These are phyloP conservation scores for Monilinia vaccinii-corymbosi DNA, from an alignment of 2,329 filamentous ascomycete genomes.

Conservation along the genomic window DNA sequence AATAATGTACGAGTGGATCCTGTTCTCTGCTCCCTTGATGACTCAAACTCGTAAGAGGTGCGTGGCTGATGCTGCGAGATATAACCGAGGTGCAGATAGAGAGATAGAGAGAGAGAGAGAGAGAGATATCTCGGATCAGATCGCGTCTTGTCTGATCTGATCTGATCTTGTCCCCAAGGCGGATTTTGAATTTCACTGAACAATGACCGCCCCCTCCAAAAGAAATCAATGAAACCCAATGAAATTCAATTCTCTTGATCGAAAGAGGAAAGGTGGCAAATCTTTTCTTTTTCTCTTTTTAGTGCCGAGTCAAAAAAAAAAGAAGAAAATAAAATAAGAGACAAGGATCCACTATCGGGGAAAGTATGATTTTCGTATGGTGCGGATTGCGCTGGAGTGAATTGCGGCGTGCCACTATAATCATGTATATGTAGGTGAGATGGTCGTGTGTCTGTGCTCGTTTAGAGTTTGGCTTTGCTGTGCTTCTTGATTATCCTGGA, in stretches of 20 bases:
- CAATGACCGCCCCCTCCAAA: too few species aligned
- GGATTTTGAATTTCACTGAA: too few species aligned
- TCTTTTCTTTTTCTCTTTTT: background rate
- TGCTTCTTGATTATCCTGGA: background rate
- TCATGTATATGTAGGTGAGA: background rate
- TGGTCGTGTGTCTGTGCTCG: background rate
- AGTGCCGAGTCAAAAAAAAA: background rate
- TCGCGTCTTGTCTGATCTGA: too few species aligned
- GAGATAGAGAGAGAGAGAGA: too few species aligned
- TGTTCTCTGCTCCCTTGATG: too few species aligned
- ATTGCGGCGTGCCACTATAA: background rate
- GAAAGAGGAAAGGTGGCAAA: slow-evolving; percentile 5
- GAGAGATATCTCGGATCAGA: too few species aligned
- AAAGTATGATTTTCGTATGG: too few species aligned
- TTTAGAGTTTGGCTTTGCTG: slow-evolving; percentile 1
- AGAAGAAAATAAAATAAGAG: too few species aligned
- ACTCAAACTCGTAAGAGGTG: too few species aligned
- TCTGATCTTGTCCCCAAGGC: too few species aligned
- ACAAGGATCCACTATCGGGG: background rate
- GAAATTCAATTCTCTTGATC: background rate
- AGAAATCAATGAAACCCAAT: background rate
- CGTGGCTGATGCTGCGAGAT: background rate
- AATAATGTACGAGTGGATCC: too few species aligned
- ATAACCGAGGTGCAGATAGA: background rate
- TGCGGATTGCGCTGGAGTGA: background rate